These are phyloP conservation scores for Pelargonium myrrhifolium DNA, from an alignment of 441 rosid genomes.

Conservation along the genomic window DNA sequence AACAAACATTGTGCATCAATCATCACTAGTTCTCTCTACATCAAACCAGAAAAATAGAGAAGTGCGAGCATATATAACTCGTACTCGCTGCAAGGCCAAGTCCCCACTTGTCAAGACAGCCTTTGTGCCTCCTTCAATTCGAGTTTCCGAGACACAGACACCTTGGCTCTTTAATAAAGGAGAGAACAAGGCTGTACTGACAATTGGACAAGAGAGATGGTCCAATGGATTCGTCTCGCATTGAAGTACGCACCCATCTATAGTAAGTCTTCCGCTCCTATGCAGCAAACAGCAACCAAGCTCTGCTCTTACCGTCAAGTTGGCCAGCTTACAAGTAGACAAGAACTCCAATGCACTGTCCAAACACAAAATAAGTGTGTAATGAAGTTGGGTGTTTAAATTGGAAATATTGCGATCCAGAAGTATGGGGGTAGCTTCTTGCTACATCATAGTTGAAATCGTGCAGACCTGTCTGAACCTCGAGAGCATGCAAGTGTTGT, in stretches of 20 bases:
- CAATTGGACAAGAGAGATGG: slow-evolving; percentile 75
- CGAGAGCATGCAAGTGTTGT: slow-evolving; percentile 75
- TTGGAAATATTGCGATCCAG: too few species aligned
- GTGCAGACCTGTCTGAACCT: slow-evolving; percentile 85
- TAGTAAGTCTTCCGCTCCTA: slow-evolving; percentile 73
- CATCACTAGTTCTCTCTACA: slow-evolving; percentile 38
- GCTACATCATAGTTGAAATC: neutral
- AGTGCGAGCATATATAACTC: slow-evolving; percentile 68
- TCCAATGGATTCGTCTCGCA: slow-evolving; percentile 81
- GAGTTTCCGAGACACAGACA: slow-evolving; percentile 55
- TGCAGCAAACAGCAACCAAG: slow-evolving; percentile 94
- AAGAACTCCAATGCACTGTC: slow-evolving; percentile 79
- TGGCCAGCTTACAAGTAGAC: slow-evolving; percentile 72
- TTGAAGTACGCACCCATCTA: slow-evolving; percentile 78
- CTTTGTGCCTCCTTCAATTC: slow-evolving; percentile 89
- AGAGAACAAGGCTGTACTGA: slow-evolving; percentile 53
- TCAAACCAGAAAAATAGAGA: slow-evolving; percentile 90
- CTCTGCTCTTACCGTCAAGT: slow-evolving; percentile 80
- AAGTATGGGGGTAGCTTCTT: too few species aligned
- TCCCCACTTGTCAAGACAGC: slow-evolving; percentile 79
- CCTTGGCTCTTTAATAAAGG: slow-evolving; percentile 34
- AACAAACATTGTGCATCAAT: neutral
- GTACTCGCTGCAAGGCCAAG: slow-evolving; percentile 66
- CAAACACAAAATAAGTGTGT: slow-evolving; percentile 15
- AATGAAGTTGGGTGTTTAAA: too few species aligned